Base-by-base conservation (phyloP, 2,329 filamentous ascomycete genomes). In the Aschersonia sp. region DNA sequence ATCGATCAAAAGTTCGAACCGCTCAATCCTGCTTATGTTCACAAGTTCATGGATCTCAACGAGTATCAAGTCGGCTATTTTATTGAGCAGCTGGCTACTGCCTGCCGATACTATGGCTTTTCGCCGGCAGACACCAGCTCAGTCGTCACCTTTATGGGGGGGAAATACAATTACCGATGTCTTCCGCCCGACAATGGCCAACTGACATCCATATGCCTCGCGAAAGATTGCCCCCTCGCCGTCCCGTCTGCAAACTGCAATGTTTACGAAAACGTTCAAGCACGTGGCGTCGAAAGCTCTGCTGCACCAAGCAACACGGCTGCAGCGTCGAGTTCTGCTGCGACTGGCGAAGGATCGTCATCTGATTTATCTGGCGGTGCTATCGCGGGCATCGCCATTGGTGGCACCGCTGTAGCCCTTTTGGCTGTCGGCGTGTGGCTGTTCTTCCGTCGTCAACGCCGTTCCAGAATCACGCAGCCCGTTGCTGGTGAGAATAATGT, bases 31-130 rank as follows among this genome's bases (percentile, higher is more conserved):
- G 57, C 60, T 31, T 62, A 61, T 48, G 59, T 60, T 4, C 61
- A 63, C 53, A 61, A 62, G 43, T 63, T 53, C 48, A 63, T 63
- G 61, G 52, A 60, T 45, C 51, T 63, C 29, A 56, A 61, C 46
- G 47, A 55, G 29, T 56, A 54, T 1, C 51, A 62, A 30, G 49
- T 61, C 5, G 58, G 54, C 5, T 57, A 63, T 44, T 62, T 63
- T 48, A 60, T 63, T 47, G 48, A 58, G 6, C 59, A 63, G 43
- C 52, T 63, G 40, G 56, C 53, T 3, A 30, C 50, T 6, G 50
- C 59, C 5, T 55, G 53, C 43, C 49, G 48, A 31, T 52, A 54
- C n/a, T 59, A 51, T 43, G 59, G 59, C 35, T 61, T 63, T 50
- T 58, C 58, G 3, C 51, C 54, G 1, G 31, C 53, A 31, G 60